These are phyloP conservation scores for Tolypocladium ovalisporum DNA, from an alignment of 2,329 filamentous ascomycete genomes.

Conservation along the genomic window DNA sequence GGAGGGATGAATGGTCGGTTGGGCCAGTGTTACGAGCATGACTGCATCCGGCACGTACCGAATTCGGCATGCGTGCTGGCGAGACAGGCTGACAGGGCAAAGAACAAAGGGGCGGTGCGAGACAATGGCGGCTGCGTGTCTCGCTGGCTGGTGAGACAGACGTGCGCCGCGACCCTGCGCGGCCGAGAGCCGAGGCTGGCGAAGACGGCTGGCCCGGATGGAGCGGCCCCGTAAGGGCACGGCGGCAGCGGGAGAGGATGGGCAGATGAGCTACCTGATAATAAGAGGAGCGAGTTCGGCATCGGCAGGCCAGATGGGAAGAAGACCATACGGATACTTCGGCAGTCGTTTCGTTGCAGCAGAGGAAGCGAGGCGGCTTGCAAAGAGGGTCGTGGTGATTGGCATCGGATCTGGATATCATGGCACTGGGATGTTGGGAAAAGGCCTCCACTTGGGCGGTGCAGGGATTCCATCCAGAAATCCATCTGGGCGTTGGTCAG, in stretches of 20 bases:
- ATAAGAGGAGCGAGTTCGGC: too few relatives aligned
- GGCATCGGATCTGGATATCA: not conserved
- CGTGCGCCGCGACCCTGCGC: too few relatives aligned
- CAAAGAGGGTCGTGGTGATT: too few relatives aligned
- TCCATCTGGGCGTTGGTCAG: too few relatives aligned
- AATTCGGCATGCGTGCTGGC: not conserved
- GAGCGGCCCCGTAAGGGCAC: not conserved
- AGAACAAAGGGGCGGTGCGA: not conserved
- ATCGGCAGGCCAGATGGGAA: too few relatives aligned
- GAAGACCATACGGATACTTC: too few relatives aligned
- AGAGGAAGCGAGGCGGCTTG: too few relatives aligned
- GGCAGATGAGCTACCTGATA: too few relatives aligned
- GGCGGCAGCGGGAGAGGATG: not conserved
- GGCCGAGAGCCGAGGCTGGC: not conserved
- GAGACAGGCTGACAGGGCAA: not conserved
- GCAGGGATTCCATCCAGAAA: not conserved
- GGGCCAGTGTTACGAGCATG: too few relatives aligned
- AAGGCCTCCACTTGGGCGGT: not conserved
- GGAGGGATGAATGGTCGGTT: not conserved
- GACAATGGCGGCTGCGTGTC: not conserved
- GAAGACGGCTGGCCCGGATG: not conserved
- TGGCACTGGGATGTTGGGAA: not conserved
- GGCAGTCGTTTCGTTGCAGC: too few relatives aligned
- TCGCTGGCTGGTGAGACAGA: not conserved
- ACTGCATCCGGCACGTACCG: not conserved